Evolutionary conservation across 176 grass and related monocot species (phyloP), one percentile per base, ranked within the genome.

Genomic region (Stipa capillata): DNA sequence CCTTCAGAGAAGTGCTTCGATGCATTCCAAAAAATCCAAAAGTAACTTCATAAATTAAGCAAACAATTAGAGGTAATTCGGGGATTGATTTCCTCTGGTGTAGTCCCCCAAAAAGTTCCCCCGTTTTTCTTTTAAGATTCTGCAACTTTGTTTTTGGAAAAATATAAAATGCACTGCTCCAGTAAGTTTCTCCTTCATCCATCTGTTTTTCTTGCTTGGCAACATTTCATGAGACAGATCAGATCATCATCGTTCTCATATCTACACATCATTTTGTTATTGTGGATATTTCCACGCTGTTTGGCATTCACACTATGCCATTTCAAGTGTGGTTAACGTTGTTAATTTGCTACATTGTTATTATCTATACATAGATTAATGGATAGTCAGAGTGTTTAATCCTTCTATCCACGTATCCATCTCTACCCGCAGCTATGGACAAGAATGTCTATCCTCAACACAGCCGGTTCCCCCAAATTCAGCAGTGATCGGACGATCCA

Each of bases 401-500:
- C 66, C 4, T 76, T 65, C 20, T 75, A 63, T 15, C 70, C 20
- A 85, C 25, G 17, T 36, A 43, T 84, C 31, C 8, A 16, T 34
- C 23, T 45, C 23, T 58, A 32, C 68, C 28, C 21, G 54, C 96
- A 98, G 96, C 56, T 82, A 85, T 98, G 96, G 96, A 98, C 88
- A 40, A 89, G 65, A 82, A 94, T 98, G 88, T 98, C 96, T 13
- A 98, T 98, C 79, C 73, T 95, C 77, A 95, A 99, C 74, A 89
- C 92, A 17, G 92, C 90, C 6, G 63, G 86, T 20, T 95, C 92
- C 53, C 69, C 83, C 83, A 99, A 99, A 79, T 99, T 95, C 72
- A 99, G 90, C 88, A 98, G 96, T 44, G 96, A 98, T 70, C 71
- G 96, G 64, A 98, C 92, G 17, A 95, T 98, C 65, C 96, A 85